These are phyloP conservation scores for Macrolepiota fuliginosa DNA, from an alignment of 768 basidiomycete genomes.

Conservation along the genomic window DNA sequence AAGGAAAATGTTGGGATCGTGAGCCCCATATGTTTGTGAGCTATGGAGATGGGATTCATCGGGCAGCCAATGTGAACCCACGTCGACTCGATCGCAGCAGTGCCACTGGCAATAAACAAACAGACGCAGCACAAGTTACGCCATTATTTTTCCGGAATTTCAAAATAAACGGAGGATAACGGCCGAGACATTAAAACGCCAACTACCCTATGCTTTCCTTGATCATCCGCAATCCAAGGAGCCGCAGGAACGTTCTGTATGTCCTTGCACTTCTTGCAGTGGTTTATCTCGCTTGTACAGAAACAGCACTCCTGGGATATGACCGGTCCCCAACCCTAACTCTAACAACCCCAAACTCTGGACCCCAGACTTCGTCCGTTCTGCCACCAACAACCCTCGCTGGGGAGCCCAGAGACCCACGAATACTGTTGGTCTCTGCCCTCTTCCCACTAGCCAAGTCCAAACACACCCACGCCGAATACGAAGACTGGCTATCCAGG, in stretches of 20 bases:
- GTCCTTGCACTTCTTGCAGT: not conserved
- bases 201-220: not conserved
- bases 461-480: slow-evolving; percentile 47
- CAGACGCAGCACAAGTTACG: no score
- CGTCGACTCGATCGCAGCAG: no score
- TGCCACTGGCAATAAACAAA: no score
- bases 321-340: no score
- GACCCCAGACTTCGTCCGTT: not conserved
- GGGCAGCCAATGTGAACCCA: no score
- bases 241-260: not conserved
- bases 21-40: no score
- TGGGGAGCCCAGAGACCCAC: not conserved
- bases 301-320: not conserved
- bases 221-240: not conserved
- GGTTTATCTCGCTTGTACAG: not conserved
- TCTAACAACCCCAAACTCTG: not conserved
- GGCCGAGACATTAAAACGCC: no score
- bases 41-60: no score
- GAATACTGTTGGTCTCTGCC: slow-evolving; percentile 52
- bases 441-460: slow-evolving; percentile 50
- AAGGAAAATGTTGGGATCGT: no score
- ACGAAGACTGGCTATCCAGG: slow-evolving; percentile 39
- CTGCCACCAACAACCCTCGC: not conserved
- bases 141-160: no score
- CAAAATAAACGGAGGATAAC: no score